Conservation (phyloP, 441 rosid species). For the Breynia disticha region DNA sequence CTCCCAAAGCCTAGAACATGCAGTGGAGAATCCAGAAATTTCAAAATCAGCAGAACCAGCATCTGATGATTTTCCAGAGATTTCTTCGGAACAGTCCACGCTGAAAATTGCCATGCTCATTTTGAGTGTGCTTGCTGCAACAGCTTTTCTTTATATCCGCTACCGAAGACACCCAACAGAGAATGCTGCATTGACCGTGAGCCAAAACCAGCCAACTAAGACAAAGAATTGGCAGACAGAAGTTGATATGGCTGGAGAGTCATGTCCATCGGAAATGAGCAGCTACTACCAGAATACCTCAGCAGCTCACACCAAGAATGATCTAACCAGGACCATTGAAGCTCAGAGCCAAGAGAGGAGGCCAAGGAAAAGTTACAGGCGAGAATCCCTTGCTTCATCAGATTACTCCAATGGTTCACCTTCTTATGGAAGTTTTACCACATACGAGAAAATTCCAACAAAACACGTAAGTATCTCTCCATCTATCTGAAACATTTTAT, state of each 20-base stretch:
- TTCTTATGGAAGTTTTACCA: constrained; percentile 84
- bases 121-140: constrained; percentile 33
- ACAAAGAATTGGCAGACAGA: constrained; percentile 32
- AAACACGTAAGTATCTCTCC: constrained; percentile 35
- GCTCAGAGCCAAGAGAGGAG: constrained; percentile 43
- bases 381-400: constrained; percentile 76
- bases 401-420: constrained; percentile 48
- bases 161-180: constrained; percentile 18
- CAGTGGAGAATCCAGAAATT: constrained; percentile 7
- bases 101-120: constrained; percentile 26
- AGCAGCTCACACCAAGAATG: constrained; percentile 31
- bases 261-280: constrained; percentile 67
- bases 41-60: constrained; percentile 9
- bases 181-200: constrained; percentile 15
- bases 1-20: too few relatives aligned
- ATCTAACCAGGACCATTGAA: constrained; percentile 20
- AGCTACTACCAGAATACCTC: constrained; percentile 41
- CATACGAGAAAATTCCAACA: constrained; percentile 55
- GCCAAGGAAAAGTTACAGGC: constrained; percentile 26
- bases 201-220: constrained; percentile 17
- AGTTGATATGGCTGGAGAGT: constrained; percentile 30
- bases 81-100: constrained; percentile 8
- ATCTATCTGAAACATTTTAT: neutral
- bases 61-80: constrained; percentile 6
- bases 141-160: constrained; percentile 27